Evolutionary conservation across 768 basidiomycete genomes (phyloP).

Genomic region (Phanerochaete carnosa): DNA sequence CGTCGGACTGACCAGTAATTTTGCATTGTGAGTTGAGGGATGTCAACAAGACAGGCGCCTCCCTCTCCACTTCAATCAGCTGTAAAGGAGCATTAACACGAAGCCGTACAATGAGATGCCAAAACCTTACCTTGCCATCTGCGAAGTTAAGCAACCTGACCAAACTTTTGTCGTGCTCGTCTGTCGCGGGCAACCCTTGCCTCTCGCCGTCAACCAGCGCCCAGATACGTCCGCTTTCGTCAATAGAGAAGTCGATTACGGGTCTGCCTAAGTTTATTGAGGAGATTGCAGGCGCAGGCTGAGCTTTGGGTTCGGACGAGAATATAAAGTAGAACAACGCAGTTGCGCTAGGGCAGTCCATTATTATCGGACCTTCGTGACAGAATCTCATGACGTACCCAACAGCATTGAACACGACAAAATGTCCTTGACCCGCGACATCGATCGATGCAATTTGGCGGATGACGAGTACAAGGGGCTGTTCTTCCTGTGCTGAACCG

Average conservation of each 20-base stretch:
- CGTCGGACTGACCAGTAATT: constrained; percentile 40
- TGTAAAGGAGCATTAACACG: constrained; percentile 18
- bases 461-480: constrained; percentile 47
- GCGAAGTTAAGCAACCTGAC: constrained; percentile 27
- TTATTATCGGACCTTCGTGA: neutral
- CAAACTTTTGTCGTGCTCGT: constrained; percentile 1
- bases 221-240: constrained; percentile 37
- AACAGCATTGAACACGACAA: constrained; percentile 64
- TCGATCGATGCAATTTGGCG: constrained; percentile 49
- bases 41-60: constrained; percentile 32
- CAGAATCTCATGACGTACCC: constrained; percentile 48
- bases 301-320: constrained; percentile 9
- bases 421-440: constrained; percentile 29
- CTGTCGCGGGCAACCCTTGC: constrained; percentile 11
- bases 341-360: constrained; percentile 46
- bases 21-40: constrained; percentile 44
- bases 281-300: constrained; percentile 11
- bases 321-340: constrained; percentile 56
- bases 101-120: neutral
- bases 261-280: constrained; percentile 53
- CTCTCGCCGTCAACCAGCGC: constrained; percentile 49
- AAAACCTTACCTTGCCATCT: constrained; percentile 35
- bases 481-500: neutral
- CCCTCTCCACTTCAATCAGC: constrained; percentile 34
- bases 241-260: constrained; percentile 53